These are phyloP conservation scores for Phialocephala subalpina DNA, from an alignment of 2,329 filamentous ascomycete species.

Conservation along the genomic window DNA sequence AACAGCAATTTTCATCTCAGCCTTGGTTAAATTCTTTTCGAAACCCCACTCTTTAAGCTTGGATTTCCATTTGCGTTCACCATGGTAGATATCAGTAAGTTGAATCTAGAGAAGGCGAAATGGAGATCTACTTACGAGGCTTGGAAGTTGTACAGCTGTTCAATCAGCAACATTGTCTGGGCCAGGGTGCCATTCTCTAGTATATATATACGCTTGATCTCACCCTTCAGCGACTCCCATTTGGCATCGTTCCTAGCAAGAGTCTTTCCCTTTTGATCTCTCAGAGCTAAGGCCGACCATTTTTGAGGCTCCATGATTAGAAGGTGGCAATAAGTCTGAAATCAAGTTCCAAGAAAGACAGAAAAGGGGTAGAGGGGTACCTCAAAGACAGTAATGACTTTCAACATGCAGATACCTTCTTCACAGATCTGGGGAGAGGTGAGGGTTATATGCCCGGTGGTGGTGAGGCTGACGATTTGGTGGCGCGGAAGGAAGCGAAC, in stretches of 20 bases:
- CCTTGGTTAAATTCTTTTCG: conserved; percentile 11
- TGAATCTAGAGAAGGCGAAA: not conserved
- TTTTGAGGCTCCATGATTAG: not conserved
- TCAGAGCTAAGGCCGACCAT: not conserved
- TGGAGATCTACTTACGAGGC: conserved; percentile 3
- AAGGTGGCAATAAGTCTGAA: not conserved
- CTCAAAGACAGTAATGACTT: too few relatives aligned
- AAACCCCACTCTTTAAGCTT: conserved; percentile 13
- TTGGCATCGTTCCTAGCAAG: conserved; percentile 1
- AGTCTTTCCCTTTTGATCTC: not conserved
- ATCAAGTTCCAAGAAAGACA: not conserved
- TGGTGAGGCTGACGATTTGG: not conserved
- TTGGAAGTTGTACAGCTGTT: not conserved
- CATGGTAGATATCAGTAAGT: not conserved
- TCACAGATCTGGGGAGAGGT: not conserved
- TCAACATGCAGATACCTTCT: not conserved
- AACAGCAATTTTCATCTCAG: conserved; percentile 10
- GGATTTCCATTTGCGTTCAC: conserved; percentile 15
- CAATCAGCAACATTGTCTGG: conserved; percentile 11
- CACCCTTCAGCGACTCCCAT: conserved; percentile 8
- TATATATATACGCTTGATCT: conserved; percentile 4
- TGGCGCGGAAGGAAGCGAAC: not conserved
- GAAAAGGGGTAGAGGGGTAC: too few relatives aligned
- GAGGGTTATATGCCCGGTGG: not conserved
- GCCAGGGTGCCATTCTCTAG: conserved; percentile 1